Percentiles rank a stretch among this genome's conserved stretches.
These are phyloP conservation scores for Bassia scoparia DNA, from an alignment of 148 eudicot genomes.

Conservation along the genomic window DNA sequence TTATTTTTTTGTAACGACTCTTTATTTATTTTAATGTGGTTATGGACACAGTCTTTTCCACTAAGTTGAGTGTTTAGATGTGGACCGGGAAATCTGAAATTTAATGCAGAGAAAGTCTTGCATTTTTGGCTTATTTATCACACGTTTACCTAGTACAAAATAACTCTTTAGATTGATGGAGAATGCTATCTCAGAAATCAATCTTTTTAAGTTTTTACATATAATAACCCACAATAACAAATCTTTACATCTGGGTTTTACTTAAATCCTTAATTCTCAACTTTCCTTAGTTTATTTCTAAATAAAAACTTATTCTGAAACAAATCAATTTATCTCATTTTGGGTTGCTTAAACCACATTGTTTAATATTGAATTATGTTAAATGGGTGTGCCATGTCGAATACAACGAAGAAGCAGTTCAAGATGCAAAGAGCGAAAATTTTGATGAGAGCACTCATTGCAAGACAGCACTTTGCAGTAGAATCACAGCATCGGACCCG, in stretches of 20 bases:
- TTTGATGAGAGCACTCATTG: slow-evolving; percentile 74
- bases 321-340: background rate
- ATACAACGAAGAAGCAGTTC: slow-evolving; percentile 90
- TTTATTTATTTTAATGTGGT: background rate
- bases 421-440: slow-evolving; percentile 79
- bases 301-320: background rate
- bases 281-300: slow-evolving; percentile 4
- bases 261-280: background rate
- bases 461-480: slow-evolving; percentile 67
- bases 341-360: background rate
- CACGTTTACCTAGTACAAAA: background rate
- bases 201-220: too few relatives aligned
- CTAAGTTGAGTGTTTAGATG: background rate
- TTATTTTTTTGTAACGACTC: background rate
- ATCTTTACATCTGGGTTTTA: background rate
- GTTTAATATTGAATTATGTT: background rate
- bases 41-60: background rate
- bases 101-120: too few relatives aligned
- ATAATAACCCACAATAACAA: too few relatives aligned
- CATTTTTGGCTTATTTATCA: background rate
- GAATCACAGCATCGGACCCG: slow-evolving; percentile 65
- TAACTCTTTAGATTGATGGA: background rate
- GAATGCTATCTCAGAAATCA: background rate
- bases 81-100: background rate
- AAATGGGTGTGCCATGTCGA: slow-evolving; percentile 96